phyloP scores from a whole-genome alignment of 2,329 filamentous ascomycete species.

The Xylogone sp. region DNA sequence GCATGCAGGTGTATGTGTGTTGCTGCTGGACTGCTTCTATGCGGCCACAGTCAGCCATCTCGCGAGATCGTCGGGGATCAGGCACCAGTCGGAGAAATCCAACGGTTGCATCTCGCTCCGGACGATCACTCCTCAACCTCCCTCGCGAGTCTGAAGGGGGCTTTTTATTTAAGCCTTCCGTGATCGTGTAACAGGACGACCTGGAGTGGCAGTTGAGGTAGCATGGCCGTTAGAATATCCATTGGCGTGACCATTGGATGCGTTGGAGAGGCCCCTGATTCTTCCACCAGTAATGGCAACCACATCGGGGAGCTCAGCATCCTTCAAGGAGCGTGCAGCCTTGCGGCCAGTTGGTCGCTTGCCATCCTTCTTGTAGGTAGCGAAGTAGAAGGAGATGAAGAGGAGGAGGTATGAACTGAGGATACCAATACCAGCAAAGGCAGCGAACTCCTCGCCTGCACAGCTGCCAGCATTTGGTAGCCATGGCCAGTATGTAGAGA shows the following conservation, averaged over 20 bases:
- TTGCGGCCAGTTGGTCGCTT: conserved; percentile 81
- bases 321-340: conserved; percentile 49
- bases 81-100: not conserved
- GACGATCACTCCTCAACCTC: not conserved
- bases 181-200: conserved; percentile 26
- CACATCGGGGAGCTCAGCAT: conserved; percentile 28
- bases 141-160: not conserved
- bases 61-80: not conserved
- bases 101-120: not conserved
- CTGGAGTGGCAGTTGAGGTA: conserved; percentile 32
- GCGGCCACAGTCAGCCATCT: not conserved
- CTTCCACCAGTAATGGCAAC: conserved; percentile 25
- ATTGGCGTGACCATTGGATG: conserved; percentile 25
- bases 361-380: conserved; percentile 87
- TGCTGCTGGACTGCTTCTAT: not conserved
- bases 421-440: conserved; percentile 86
- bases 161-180: conserved; percentile 27
- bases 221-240: conserved; percentile 45
- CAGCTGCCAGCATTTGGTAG: conserved; percentile 83
- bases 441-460: conserved; percentile 94
- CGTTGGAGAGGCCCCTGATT: conserved; percentile 31
- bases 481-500: conserved; percentile 81
- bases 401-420: conserved; percentile 93
- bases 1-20: not conserved
- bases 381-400: conserved; percentile 98